Base-by-base conservation (phyloP, 2,329 filamentous ascomycete genomes). In the Zasmidium citrigriseum region DNA sequence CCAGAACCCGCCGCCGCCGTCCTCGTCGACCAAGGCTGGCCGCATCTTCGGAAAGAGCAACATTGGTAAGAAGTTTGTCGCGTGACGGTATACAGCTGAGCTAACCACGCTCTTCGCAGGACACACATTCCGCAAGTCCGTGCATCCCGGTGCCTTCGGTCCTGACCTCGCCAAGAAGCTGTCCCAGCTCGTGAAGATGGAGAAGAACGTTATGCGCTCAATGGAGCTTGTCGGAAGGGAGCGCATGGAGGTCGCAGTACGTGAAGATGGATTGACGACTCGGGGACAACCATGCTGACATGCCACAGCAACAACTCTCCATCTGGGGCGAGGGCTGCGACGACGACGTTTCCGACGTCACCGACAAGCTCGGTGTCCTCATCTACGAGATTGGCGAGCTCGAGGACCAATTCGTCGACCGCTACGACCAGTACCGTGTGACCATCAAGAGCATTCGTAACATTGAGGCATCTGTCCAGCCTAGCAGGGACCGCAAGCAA, bases 191-290 rank as follows among this genome's bases (percentile, higher is more conserved):
- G 95, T 99, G 64, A 99, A 99, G 86, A 99, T 99, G 95, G 95
- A 99, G 82, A 99, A 99, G 87, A 98, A 99, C 75, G 91, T 97
- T 57, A 99, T 99, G 95, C 91, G 95, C 77, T 97, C 92, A 75
- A 88, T 98, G 83, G 95, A 99, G 76, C 84, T 91, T 51, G 95
- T 98, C 54, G 92, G 92, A 47, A 89, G 92, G 72, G 95, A 99
- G 83, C 88, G 95, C 70, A 98, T 98, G 92, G 95, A 98, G 72
- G 93, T 97, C 67, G 95, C 95, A 72, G 92, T 96, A 89, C 72
- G 91, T 84, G 34, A 12, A 38, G 23, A 38, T 46, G 16, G 4
- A 44, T 24, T 45, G 23, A 24, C 18, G 21, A 2, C 16, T 48
- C 14, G 4, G 2, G 4, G 27, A 21, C 27, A 27, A 12, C 22